Conservation (phyloP, 208 protist genomes). For the Trypanosoma vivax region DNA sequence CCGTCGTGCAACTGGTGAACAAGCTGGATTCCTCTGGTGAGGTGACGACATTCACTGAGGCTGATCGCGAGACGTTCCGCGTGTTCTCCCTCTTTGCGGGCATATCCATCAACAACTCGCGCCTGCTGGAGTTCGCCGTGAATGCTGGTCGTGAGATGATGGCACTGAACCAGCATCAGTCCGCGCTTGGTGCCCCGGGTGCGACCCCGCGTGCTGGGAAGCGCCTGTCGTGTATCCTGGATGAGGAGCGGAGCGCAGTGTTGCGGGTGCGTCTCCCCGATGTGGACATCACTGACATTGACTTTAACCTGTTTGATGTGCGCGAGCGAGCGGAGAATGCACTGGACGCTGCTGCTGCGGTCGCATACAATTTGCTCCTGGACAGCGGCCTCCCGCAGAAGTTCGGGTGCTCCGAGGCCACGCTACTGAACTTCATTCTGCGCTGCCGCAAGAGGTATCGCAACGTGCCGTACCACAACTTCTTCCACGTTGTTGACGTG, state of each 20-base stretch:
- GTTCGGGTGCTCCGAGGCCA: conserved; percentile 61
- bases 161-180: conserved; percentile 46
- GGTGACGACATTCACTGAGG: conserved; percentile 39
- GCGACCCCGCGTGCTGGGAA: conserved; percentile 1
- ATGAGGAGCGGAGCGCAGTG: conserved; percentile 31
- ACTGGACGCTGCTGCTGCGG: conserved; percentile 43
- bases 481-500: conserved; percentile 80
- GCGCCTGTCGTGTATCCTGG: conserved; percentile 27
- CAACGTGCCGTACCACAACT: conserved; percentile 84
- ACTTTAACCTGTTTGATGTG: conserved; percentile 67
- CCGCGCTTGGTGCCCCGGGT: background rate
- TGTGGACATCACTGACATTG: conserved; percentile 44
- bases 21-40: conserved; percentile 50
- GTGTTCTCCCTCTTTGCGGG: conserved; percentile 78
- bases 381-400: conserved; percentile 59
- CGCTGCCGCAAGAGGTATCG: conserved; percentile 79
- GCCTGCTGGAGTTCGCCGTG: conserved; percentile 75
- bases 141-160: conserved; percentile 65
- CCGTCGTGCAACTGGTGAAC: conserved; percentile 85
- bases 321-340: conserved; percentile 34
- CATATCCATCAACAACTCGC: conserved; percentile 83
- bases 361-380: conserved; percentile 45
- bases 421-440: conserved; percentile 74
- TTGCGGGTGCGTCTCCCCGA: conserved; percentile 29
- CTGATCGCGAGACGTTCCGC: conserved; percentile 60